Base-by-base conservation (phyloP, 192 early-diverging fungal genomes). In the Coemansia sp. region DNA sequence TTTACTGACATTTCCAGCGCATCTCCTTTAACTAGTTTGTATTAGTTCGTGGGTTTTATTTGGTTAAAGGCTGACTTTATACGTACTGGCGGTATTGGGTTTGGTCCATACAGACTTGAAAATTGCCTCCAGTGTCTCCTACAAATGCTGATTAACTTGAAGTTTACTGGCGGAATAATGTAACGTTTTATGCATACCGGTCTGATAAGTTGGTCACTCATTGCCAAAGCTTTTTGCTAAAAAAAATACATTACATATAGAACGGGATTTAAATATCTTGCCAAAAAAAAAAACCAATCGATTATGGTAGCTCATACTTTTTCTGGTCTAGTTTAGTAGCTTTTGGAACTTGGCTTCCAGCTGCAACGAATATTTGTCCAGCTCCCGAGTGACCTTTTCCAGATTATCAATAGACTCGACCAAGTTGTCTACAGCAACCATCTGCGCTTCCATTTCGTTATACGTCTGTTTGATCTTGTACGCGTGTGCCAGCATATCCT, bases 401-500 rank as follows among this genome's bases (percentile, higher is more conserved):
- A 77, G 67, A 15, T 38, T 56, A 17, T 66, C 45, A 26, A 77
- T 59, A 0, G 74, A 77, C 32, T 56, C 56, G 0, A 63, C 67
- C 32, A 77, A 18, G 11, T 43, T 54, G 31, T 66, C 62, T 1
- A 77, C 58, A 28, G 69, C 67, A 7, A 68, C 58, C 20, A 77
- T 42, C 18, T 77, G 74, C 5, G 49, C 26, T 51, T 70, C 56
- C 74, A 77, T 77, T 45, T 77, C 74, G 23, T 70, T 77, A 40
- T 70, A 66, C 1, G 67, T 70, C 38, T 77, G 74, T 36, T 77
- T 77, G 40, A 70, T 62, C 49, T 77, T 77, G 64, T 69, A 77
- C 2, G 63, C 74, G 39, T 77, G 67, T 6, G 61, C 74, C 26
- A 77, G 60, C 74, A 77, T 77, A 39, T 77, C 74, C 21, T 77